Percentiles rank a stretch among this genome's conserved stretches.
Evolutionary conservation across 2,329 filamentous ascomycete genomes (phyloP).

Genomic region (Taxawa tesnikishii): DNA sequence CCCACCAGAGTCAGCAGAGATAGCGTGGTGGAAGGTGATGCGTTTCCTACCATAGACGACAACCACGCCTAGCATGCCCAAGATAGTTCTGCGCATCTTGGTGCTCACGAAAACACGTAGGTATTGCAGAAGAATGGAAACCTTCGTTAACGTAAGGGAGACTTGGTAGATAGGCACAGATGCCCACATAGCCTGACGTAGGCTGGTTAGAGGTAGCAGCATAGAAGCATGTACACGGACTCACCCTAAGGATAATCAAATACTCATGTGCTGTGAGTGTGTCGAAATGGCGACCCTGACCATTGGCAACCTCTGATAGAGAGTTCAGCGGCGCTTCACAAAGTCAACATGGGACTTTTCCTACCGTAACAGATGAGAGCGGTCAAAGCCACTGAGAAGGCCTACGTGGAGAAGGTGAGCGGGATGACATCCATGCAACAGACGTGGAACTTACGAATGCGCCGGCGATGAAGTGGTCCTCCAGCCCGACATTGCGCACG

Average conservation of each 20-base stretch:
- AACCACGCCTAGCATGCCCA: slow-evolving; percentile 18
- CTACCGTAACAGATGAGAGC: slow-evolving; percentile 6
- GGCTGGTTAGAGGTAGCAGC: background rate
- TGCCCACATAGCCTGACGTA: slow-evolving; percentile 8
- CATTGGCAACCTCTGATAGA: slow-evolving; percentile 5
- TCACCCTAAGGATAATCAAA: slow-evolving; percentile 4
- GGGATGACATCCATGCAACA: background rate
- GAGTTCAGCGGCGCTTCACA: background rate
- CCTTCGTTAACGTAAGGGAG: slow-evolving; percentile 26
- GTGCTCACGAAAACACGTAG: slow-evolving; percentile 32
- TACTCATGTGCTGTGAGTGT: slow-evolving; percentile 2
- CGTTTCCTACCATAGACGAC: slow-evolving; percentile 14
- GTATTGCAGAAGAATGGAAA: slow-evolving; percentile 36
- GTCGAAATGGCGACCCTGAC: slow-evolving; percentile 5
- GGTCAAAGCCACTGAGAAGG: slow-evolving; percentile 6
- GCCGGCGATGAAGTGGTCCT: slow-evolving; percentile 7
- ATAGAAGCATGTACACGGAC: background rate
- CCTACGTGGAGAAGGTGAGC: background rate
- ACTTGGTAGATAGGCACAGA: slow-evolving; percentile 28
- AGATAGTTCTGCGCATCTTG: slow-evolving; percentile 20
- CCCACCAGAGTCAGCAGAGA: background rate
- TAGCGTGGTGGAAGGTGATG: background rate
- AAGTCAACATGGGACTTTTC: background rate
- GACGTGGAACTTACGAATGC: slow-evolving; percentile 3
- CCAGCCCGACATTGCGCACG: slow-evolving; percentile 7